Evolutionary conservation across 2,329 filamentous ascomycete species (phyloP), one percentile per base, ranked within the genome.

Genomic region (Cercospora zeae-maydis): DNA sequence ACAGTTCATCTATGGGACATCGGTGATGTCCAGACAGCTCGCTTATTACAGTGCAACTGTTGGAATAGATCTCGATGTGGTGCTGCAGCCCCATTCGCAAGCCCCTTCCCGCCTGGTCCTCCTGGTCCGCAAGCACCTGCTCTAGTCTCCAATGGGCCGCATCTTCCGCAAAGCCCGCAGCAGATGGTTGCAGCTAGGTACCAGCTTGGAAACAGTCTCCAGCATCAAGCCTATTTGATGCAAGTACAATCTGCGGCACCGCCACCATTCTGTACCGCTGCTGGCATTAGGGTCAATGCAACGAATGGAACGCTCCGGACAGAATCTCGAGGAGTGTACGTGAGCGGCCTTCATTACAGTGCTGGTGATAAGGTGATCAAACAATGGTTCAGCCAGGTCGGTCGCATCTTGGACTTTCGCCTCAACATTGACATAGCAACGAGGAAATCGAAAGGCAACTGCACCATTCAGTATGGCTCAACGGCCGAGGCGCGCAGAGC

Each of bases 1-100:
- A 62, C 59, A 21, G 68, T 73, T 3, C 71, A 74, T 47, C 63
- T 74, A 8, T 74, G 68, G 65, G 71, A 74, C 51, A 73, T 66
- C 52, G 69, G 67, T 47, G 27, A 51, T 30, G 55, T 47, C 8
- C 33, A 49, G 6, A 58, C 55, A 42, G 55, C 70, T 1, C 52
- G 53, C 4, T 66, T 71, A 16, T 36, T 68, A 7, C 52, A 47
- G n/a, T 70, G 71, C 63, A 73, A 73, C 47, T 72, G 71, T 54
- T 59, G 58, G 10, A 51, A 21, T 53, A 63, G 52, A 11, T 30
- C 61, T 6, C 56, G 31, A 21, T 24, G 47, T 9, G 19, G 14
- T n/a, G 39, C n/a, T 51, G 10, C 65, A 66, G 27, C 19, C 8
- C 39, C 39, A 19, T 45, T 9, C 16, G 16, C 39, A 8, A 4